Evolutionary conservation across 75 land plant genomes (phyloP).

Genomic region (Isoetes taiwanensis): DNA sequence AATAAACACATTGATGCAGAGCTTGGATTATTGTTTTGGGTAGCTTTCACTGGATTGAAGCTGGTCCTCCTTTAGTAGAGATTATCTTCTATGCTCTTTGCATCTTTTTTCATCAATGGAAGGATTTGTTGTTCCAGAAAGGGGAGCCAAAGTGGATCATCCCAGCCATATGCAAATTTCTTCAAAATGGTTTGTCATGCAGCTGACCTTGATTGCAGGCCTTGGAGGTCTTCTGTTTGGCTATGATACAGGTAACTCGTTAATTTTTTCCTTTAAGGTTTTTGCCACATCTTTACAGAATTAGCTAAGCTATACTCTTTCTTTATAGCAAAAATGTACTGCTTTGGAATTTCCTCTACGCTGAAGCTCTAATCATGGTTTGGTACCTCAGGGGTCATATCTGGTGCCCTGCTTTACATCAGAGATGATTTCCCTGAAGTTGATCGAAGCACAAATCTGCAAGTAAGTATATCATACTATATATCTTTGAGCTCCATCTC

Average conservation of each 20-base stretch:
- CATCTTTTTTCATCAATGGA: too few relatives aligned
- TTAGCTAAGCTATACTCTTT: background rate
- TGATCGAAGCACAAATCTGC: constrained; percentile 26
- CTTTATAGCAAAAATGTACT: too few relatives aligned
- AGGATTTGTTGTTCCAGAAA: too few relatives aligned
- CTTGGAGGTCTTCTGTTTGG: constrained; percentile 24
- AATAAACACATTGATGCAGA: too few relatives aligned
- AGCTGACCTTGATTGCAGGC: constrained; percentile 16
- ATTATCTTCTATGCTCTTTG: too few relatives aligned
- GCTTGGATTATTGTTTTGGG: too few relatives aligned
- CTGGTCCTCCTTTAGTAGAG: too few relatives aligned
- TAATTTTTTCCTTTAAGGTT: background rate
- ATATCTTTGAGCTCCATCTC: background rate
- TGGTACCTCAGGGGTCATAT: constrained; percentile 14
- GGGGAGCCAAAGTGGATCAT: too few relatives aligned
- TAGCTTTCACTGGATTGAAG: too few relatives aligned
- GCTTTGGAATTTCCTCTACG: background rate
- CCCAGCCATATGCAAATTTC: too few relatives aligned
- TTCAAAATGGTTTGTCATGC: background rate
- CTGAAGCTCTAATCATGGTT: background rate
- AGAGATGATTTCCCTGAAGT: constrained; percentile 25
- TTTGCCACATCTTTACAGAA: background rate
- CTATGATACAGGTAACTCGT: constrained; percentile 21
- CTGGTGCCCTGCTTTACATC: constrained; percentile 32
- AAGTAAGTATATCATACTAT: constrained; percentile 5